Evolutionary conservation across 2,329 filamentous ascomycete genomes (phyloP), one percentile per base, ranked within the genome.

Genomic region (Talaromyces sp.): DNA sequence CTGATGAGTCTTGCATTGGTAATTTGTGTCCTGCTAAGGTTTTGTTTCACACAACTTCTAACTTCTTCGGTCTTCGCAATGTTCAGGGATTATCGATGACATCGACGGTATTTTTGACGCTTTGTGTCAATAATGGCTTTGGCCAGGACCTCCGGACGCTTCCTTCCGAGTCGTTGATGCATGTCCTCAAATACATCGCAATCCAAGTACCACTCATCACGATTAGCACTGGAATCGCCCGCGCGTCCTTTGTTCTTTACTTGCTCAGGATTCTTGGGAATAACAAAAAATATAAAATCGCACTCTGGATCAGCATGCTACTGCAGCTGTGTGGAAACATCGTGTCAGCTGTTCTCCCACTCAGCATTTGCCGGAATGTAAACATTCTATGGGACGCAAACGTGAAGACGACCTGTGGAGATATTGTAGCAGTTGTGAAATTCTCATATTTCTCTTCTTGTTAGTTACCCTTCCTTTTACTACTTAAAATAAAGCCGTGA

Each of bases 231-330:
- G 62, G 64, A 2, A 24, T 68, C 8, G 66, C 66, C 17, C 64
- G 67, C 9, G 49, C 68, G 17, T 64, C 68, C 5, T 70, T 69
- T n/a, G 66, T 69, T 43, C 38, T 65, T n/a, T 69, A 67, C 24
- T 27, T 70, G 19, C 49, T 65, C 5, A 61, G 58, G 4, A 58
- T 70, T 11, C 64, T 70, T 1, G 66, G 59, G 4, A 61, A 61
- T 6, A 65, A 56, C 21, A 58, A 52, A 56, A 63, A 56, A 26
- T 62, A 69, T 2, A 51, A 63, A 24, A 58, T 65, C 2, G 57
- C 63, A 5, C 32, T 69, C 17, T 67, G 64, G 63, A 19, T 46
- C 4, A 56, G 68, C 21, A 59, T 58, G 2, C 60, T 32, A 10
- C 49, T 70, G 32, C 67, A 70, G 26, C 24, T 67, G n/a, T n/a